These are phyloP conservation scores for Malania oleifera DNA, from an alignment of 164 flowering plant species.

Conservation along the genomic window DNA sequence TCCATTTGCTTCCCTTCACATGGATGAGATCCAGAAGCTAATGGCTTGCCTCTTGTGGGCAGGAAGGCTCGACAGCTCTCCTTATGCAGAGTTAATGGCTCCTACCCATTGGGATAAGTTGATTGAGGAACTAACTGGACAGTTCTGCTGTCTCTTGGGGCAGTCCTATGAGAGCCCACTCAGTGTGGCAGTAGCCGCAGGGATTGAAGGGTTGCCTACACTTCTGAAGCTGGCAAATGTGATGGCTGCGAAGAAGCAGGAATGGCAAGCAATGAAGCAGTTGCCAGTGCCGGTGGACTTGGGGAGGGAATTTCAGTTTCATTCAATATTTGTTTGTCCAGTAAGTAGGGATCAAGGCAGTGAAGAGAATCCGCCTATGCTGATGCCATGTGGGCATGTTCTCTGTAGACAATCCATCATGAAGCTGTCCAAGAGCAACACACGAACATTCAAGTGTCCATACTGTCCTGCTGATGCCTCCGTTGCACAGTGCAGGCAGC, in stretches of 20 bases:
- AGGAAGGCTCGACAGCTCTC: constrained; percentile 59
- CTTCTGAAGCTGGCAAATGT: constrained; percentile 69
- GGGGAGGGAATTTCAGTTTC: constrained; percentile 70
- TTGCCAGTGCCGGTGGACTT: constrained; percentile 75
- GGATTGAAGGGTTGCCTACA: constrained; percentile 64
- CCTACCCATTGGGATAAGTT: constrained; percentile 55
- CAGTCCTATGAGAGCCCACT: constrained; percentile 69
- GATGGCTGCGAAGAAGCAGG: constrained; percentile 67
- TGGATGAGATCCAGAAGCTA: constrained; percentile 71
- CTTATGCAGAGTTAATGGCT: constrained; percentile 53
- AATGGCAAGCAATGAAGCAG: constrained; percentile 77
- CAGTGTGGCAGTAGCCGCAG: constrained; percentile 62
- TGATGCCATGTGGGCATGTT: constrained; percentile 87
- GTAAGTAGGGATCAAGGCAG: constrained; percentile 72
- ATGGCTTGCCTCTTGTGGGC: constrained; percentile 72
- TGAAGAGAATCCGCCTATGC: constrained; percentile 84
- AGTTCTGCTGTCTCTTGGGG: constrained; percentile 63
- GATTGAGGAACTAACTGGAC: constrained; percentile 50
- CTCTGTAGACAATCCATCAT: constrained; percentile 74
- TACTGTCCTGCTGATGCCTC: constrained; percentile 65
- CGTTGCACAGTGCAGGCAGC: constrained; percentile 51
- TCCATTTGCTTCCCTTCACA: constrained; percentile 41
- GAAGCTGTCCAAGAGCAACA: constrained; percentile 66
- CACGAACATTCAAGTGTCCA: constrained; percentile 77
- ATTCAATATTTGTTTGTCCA: constrained; percentile 82